Evolutionary conservation across 495 filamentous ascomycete genomes (phyloP).

Genomic region (Aspergillus sparsus): DNA sequence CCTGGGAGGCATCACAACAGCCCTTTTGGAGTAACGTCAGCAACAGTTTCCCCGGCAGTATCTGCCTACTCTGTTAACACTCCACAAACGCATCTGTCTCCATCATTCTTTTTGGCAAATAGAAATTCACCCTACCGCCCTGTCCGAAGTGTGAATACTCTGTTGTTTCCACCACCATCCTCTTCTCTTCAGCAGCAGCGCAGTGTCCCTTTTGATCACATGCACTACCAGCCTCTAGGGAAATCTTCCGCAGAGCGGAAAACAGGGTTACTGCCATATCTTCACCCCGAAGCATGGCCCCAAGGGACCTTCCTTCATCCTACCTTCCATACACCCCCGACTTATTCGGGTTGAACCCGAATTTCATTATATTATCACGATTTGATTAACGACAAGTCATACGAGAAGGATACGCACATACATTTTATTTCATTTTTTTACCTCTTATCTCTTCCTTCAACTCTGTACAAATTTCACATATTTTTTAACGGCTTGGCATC

Average conservation of each 20-base stretch:
- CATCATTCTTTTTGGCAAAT: conserved; percentile 61
- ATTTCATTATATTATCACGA: conserved; percentile 22
- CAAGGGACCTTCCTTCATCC: conserved; percentile 37
- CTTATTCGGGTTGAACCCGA: conserved; percentile 28
- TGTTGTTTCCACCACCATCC: conserved; percentile 85
- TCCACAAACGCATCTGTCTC: conserved; percentile 59
- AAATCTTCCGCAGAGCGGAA: conserved; percentile 72
- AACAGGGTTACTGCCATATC: conserved; percentile 80
- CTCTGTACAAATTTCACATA: conserved; percentile 32
- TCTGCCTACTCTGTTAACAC: conserved; percentile 48
- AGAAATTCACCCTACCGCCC: conserved; percentile 88
- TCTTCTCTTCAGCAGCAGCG: conserved; percentile 73
- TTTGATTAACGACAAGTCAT: conserved; percentile 28
- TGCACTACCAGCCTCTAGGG: conserved; percentile 93
- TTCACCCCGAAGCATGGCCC: conserved; percentile 50
- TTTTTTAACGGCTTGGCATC: conserved; percentile 33
- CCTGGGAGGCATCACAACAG: conserved; percentile 42
- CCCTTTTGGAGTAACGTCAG: conserved; percentile 40
- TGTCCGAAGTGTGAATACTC: conserved; percentile 81
- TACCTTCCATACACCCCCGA: conserved; percentile 46
- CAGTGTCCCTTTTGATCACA: conserved; percentile 68
- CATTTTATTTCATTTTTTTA: conserved; percentile 16
- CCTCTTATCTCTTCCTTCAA: conserved; percentile 10
- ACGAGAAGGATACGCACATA: conserved; percentile 26
- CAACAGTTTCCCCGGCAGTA: conserved; percentile 42